Evolutionary conservation across 805 yeast genomes (phyloP).

Genomic region (Saccharomyces eubayanus): DNA sequence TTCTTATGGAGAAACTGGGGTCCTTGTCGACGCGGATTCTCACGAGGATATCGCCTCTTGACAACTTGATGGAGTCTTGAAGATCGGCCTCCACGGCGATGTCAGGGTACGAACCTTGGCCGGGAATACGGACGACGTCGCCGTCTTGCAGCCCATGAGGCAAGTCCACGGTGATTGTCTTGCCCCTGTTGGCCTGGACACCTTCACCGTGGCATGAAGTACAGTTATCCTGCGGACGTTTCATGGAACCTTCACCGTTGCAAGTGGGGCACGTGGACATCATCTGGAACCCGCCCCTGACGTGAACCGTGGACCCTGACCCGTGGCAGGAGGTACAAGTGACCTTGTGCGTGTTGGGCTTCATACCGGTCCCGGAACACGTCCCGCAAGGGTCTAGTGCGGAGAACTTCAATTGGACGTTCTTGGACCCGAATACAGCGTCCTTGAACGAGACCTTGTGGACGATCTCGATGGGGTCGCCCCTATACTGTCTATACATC

Average conservation of each 20-base stretch:
- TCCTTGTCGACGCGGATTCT: slow-evolving; percentile 74
- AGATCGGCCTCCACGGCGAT: slow-evolving; percentile 54
- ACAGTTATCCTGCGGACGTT: slow-evolving; percentile 65
- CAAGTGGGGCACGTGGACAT: slow-evolving; percentile 84
- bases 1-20: slow-evolving; percentile 55
- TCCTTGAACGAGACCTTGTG: slow-evolving; percentile 75
- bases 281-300: slow-evolving; percentile 93
- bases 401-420: slow-evolving; percentile 56
- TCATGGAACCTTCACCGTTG: slow-evolving; percentile 78
- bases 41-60: slow-evolving; percentile 82
- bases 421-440: slow-evolving; percentile 69
- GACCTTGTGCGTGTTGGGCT: slow-evolving; percentile 48
- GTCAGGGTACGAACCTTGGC: slow-evolving; percentile 86
- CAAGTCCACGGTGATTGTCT: slow-evolving; percentile 70
- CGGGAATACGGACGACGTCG: slow-evolving; percentile 70
- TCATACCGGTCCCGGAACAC: slow-evolving; percentile 82
- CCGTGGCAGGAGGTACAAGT: slow-evolving; percentile 90
- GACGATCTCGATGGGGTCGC: slow-evolving; percentile 78
- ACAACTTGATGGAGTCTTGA: slow-evolving; percentile 43
- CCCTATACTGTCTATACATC: slow-evolving; percentile 64
- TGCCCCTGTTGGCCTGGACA: slow-evolving; percentile 49
- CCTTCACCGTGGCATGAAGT: slow-evolving; percentile 83
- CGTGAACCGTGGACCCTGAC: slow-evolving; percentile 81
- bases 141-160: slow-evolving; percentile 90
- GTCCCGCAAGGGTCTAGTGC: slow-evolving; percentile 69